Conservation (phyloP, 2,329 filamentous ascomycete species). For the Xylaria sp. region DNA sequence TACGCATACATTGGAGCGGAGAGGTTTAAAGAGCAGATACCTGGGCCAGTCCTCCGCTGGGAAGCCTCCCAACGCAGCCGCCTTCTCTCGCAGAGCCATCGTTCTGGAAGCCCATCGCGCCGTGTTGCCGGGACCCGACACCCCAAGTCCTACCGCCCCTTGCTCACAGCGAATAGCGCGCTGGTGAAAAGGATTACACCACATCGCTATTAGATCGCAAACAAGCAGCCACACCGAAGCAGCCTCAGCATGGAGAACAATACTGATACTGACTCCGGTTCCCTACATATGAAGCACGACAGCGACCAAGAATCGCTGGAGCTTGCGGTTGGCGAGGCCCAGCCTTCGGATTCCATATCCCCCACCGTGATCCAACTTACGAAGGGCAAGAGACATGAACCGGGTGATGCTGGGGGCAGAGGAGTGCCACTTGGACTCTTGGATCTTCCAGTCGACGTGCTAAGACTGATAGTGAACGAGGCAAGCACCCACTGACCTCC, state of each 20-base stretch:
- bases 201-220: background rate
- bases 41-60: background rate
- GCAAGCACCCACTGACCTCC: constrained; percentile 54
- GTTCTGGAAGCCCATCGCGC: background rate
- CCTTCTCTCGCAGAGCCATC: background rate
- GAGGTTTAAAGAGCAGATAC: constrained; percentile 4
- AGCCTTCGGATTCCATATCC: constrained; percentile 36
- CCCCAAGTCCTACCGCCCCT: background rate
- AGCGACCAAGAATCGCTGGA: constrained; percentile 33
- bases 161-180: background rate
- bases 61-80: constrained; percentile 4
- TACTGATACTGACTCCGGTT: constrained; percentile 32
- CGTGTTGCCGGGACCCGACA: background rate
- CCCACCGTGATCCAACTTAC: constrained; percentile 54
- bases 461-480: constrained; percentile 83
- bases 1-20: background rate
- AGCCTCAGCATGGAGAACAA: constrained; percentile 42
- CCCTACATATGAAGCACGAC: constrained; percentile 36
- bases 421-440: constrained; percentile 71
- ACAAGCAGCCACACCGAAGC: background rate
- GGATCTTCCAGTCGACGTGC: constrained; percentile 80
- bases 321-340: constrained; percentile 37
- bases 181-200: background rate
- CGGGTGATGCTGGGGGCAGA: constrained; percentile 69
- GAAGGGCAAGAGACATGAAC: constrained; percentile 72